Base-by-base conservation (phyloP, 805 yeast species). In the Blastobotrys americana region DNA sequence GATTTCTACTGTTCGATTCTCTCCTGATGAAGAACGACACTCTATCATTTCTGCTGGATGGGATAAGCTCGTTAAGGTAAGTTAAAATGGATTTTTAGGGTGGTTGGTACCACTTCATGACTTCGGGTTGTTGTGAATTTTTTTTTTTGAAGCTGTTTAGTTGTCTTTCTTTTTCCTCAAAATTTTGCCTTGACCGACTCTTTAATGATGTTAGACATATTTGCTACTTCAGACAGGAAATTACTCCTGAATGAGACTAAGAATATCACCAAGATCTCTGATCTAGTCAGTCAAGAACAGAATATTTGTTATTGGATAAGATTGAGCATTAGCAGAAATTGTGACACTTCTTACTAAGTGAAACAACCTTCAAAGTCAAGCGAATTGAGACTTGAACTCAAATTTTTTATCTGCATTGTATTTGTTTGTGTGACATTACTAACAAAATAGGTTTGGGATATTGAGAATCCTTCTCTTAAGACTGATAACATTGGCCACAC, bases 401-500 rank as follows among this genome's bases (percentile, higher is more conserved):
- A 37, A 17, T 18, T 38, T 19, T 34, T 34, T 13, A 39, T 18
- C 23, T 37, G 18, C 20, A 16, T 34, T 18, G 4, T 3, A 45
- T 38, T 20, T 21, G 23, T 37, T 42, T 48, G 49, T 51, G 40
- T 39, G 42, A 50, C 9, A 19, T 27, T 41, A 41, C 51, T 48
- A 46, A 58, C 62, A 55, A 52, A 67, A 39, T 69, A 90, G 97
- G 81, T 95, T 55, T 93, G 97, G 97, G 94, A 88, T 74, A 78
- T 88, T 69, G 70, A 73, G 67, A 81, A 81, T 71, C 82, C 80
- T 81, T 71, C 78, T 65, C 78, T 87, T 67, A 80, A 82, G 70
- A 95, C 97, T 69, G 97, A 93, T 77, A 85, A 84, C 81, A 78
- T 87, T 66, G 99, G 98, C 70, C 99, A 93, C 95, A 87, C 93